These are phyloP conservation scores for Ogataea wickerhamii DNA, from an alignment of 805 yeast genomes.

Conservation along the genomic window DNA sequence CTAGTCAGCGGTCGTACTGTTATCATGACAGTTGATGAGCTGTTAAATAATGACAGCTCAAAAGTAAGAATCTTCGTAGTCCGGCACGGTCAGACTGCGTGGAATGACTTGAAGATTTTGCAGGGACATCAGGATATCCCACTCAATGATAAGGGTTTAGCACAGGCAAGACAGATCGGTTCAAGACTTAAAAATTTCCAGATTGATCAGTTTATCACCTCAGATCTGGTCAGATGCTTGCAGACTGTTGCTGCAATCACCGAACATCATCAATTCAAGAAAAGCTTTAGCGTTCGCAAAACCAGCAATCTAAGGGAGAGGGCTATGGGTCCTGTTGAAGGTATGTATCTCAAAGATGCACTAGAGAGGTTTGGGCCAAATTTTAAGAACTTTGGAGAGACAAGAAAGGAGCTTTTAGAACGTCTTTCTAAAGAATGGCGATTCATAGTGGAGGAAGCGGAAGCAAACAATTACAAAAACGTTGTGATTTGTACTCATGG, in stretches of 20 bases:
- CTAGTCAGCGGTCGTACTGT: too few relatives aligned
- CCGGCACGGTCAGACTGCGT: conserved; percentile 83
- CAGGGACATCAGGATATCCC: conserved; percentile 77
- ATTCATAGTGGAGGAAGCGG: conserved; percentile 36
- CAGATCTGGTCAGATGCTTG: conserved; percentile 57
- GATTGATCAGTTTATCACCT: conserved; percentile 46
- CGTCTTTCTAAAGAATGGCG: conserved; percentile 51
- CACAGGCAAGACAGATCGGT: conserved; percentile 61
- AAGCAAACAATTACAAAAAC: conserved; percentile 38
- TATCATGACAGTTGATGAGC: conserved; percentile 22
- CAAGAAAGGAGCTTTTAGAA: conserved; percentile 38
- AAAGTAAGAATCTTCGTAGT: conserved; percentile 49
- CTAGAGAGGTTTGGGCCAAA: conserved; percentile 50
- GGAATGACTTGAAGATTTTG: conserved; percentile 61
- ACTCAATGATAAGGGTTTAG: conserved; percentile 56
- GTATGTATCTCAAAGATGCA: conserved; percentile 69
- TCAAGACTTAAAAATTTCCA: conserved; percentile 34
- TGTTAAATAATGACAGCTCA: conserved; percentile 16
- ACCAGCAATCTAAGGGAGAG: conserved; percentile 63
- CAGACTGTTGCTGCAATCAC: conserved; percentile 52
- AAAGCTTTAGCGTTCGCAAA: conserved; percentile 25
- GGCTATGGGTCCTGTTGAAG: conserved; percentile 75
- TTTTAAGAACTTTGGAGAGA: conserved; percentile 68
- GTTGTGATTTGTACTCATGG: conserved; percentile 74
- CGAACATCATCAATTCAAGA: conserved; percentile 17